These are phyloP conservation scores for Boletus edulis DNA, from an alignment of 768 basidiomycete species.

Conservation along the genomic window DNA sequence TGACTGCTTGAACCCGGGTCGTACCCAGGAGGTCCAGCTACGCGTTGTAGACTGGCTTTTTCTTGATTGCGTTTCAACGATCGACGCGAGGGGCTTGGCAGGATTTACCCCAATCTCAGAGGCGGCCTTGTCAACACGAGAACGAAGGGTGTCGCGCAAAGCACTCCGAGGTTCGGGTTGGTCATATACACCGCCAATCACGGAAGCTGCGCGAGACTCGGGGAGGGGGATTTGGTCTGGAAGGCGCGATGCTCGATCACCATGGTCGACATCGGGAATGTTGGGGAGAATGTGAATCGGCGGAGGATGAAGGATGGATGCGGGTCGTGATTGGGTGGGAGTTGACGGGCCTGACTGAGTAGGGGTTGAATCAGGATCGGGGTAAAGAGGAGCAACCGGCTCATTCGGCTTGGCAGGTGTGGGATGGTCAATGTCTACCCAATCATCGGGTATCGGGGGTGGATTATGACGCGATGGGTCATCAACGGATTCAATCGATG, in stretches of 20 bases:
- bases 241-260: background rate
- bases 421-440: constrained; percentile 24
- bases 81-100: constrained; percentile 3
- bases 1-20: constrained; percentile 2
- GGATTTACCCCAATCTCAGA: constrained; percentile 25
- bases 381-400: constrained; percentile 1
- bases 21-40: background rate
- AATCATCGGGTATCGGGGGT: constrained; percentile 28
- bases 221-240: constrained; percentile 26
- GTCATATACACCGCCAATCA: constrained; percentile 26
- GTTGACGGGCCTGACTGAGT: background rate
- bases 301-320: constrained; percentile 10
- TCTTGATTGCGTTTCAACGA: background rate
- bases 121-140: constrained; percentile 14
- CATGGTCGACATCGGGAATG: constrained; percentile 18
- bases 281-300: constrained; percentile 9
- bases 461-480: constrained; percentile 19
- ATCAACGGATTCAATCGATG: constrained; percentile 1
- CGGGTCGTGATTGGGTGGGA: constrained; percentile 9
- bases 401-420: constrained; percentile 3
- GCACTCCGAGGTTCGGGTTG: constrained; percentile 18
- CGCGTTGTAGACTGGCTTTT: constrained; percentile 5
- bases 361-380: constrained; percentile 4
- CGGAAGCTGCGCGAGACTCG: constrained; percentile 30
- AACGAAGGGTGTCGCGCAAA: constrained; percentile 10